Evolutionary conservation across 78 protist species (phyloP).

Genomic region (Dictyostelium intermedium): DNA sequence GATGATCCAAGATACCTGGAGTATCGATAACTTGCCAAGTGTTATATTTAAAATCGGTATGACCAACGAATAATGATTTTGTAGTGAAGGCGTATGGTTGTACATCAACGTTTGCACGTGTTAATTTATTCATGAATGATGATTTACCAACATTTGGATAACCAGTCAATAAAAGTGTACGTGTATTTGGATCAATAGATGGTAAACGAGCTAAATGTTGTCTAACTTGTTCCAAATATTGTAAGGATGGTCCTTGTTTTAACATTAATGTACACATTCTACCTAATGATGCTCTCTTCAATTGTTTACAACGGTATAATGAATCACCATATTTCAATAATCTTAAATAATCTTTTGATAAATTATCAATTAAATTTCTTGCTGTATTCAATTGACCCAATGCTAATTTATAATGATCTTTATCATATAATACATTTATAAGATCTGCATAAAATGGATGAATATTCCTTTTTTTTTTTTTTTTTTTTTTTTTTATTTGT

Average conservation of each 20-base stretch:
- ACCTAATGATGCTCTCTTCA: conserved; percentile 99
- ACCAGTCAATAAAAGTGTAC: conserved; percentile 96
- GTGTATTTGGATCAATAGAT: conserved; percentile 98
- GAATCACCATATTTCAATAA: conserved; percentile 99
- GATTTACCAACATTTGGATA: conserved; percentile 99
- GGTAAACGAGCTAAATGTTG: conserved; percentile 99
- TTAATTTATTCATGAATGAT: conserved; percentile 96
- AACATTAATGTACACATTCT: conserved; percentile 97
- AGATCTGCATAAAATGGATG: conserved; percentile 99
- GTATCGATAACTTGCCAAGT: conserved; percentile 99
- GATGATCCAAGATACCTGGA: conserved; percentile 99
- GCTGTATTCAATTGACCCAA: conserved; percentile 97
- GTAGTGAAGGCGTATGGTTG: conserved; percentile 99
- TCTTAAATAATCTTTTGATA: conserved; percentile 96
- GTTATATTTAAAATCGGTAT: conserved; percentile 95
- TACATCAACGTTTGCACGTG: conserved; percentile 99
- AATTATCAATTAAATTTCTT: conserved; percentile 87
- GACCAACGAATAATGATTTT: conserved; percentile 99
- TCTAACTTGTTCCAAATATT: conserved; percentile 99
- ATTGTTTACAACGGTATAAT: conserved; percentile 98
- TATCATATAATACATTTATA: conserved; percentile 98
- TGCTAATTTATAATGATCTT: conserved; percentile 99
- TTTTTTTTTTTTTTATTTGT: too few relatives aligned
- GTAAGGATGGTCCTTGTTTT: conserved; percentile 87
- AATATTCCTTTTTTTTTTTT: conserved; percentile 86